Conservation (phyloP, 176 grass and related monocot species). For the Typha latifolia region DNA sequence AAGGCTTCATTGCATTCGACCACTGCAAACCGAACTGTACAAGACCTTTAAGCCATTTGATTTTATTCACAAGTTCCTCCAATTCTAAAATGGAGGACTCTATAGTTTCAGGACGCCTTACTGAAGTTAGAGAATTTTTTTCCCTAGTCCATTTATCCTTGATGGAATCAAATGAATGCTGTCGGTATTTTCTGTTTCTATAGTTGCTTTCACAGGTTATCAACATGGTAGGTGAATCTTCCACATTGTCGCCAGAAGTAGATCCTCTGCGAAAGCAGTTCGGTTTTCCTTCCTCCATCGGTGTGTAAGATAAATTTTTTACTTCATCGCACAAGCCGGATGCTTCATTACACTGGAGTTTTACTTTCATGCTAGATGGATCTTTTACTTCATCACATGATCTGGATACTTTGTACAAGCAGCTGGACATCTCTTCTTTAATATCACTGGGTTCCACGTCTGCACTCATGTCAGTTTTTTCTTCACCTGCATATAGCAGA, state of each 20-base stretch:
- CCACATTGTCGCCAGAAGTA: not conserved
- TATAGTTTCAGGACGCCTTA: not conserved
- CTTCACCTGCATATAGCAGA: not conserved
- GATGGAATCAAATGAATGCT: not conserved
- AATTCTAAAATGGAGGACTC: slow-evolving; percentile 21
- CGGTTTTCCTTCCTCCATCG: not conserved
- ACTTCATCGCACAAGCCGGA: not conserved
- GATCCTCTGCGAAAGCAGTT: not conserved
- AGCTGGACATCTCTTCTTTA: not conserved
- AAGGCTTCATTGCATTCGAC: not conserved
- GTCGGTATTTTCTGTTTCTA: not conserved
- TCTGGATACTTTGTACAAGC: not conserved
- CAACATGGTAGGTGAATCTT: not conserved
- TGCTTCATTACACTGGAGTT: not conserved
- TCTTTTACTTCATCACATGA: not conserved
- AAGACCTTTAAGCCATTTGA: slow-evolving; percentile 25
- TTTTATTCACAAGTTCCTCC: slow-evolving; percentile 17
- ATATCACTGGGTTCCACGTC: not conserved
- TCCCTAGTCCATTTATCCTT: not conserved
- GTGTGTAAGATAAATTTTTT: not conserved
- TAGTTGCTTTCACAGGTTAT: not conserved
- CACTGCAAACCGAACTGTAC: slow-evolving; percentile 4
- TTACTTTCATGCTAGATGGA: not conserved
- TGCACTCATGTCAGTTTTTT: not conserved
- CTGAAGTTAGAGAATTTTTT: not conserved